Base-by-base conservation (phyloP, 441 rosid genomes). In the Pelargonium myrrhifolium region DNA sequence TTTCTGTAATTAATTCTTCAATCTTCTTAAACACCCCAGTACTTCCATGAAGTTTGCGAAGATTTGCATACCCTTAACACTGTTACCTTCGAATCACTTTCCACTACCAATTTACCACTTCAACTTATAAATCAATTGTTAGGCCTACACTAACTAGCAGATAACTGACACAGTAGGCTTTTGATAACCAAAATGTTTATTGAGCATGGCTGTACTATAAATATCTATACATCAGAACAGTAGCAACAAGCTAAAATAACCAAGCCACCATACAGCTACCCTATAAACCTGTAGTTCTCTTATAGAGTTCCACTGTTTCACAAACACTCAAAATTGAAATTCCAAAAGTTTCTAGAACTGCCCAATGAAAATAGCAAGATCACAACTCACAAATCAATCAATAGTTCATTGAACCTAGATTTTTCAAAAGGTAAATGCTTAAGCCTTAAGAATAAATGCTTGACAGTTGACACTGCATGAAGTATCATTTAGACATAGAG, bases 401-500 rank as follows among this genome's bases (percentile, higher is more conserved):
- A 6, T 39, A 6, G 10, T 39, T 39, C 43, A 9, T 39, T 39
- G 10, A 39, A 9, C 43, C 10, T 39, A 39, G 43, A 39, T 39
- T 39, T 39, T 39, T 0, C 43, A 14, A 14, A 47, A 47, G 55
- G 6, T 12, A 47, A 47, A 47, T n/a, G 17, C 55, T 47, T 15
- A 6, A 47, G n/a, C n/a, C n/a, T n/a, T n/a, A n/a, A n/a, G n/a
- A n/a, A n/a, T n/a, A n/a, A n/a, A n/a, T n/a, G n/a, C n/a, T n/a
- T n/a, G n/a, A n/a, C n/a, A n/a, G n/a, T n/a, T n/a, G n/a, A n/a
- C 55, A 12, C 55, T 47, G 55, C 55, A 47, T 47, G 55, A 47
- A 47, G 15, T 10, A 47, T 11, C 5, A 14, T 47, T 14, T 47
- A 47, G 14, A 10, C 14, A 47, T 12, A 12, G 4, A 15, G 17